A percentile compares a stretch with the other conserved stretches of the same genome.
These are phyloP conservation scores for Limonium bicolor DNA, from an alignment of 148 eudicot genomes.

Conservation along the genomic window DNA sequence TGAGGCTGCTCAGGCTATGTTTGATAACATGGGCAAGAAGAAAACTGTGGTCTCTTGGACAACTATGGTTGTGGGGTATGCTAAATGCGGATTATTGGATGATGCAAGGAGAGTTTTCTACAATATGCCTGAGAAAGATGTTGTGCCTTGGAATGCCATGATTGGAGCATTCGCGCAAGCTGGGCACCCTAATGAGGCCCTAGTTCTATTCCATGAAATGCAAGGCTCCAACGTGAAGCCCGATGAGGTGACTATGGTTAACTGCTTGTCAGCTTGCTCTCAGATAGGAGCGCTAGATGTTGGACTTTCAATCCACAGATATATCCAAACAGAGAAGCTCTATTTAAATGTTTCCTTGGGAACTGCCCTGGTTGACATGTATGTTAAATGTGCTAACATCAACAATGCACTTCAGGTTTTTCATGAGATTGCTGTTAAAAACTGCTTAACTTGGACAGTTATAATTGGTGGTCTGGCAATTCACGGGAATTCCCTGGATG, in stretches of 20 bases:
- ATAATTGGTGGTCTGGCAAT: constrained; percentile 42
- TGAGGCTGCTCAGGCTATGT: constrained; percentile 22
- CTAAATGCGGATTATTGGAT: constrained; percentile 26
- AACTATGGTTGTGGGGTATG: constrained; percentile 41
- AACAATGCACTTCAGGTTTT: constrained; percentile 40
- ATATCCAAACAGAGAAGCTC: constrained; percentile 25
- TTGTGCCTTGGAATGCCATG: constrained; percentile 59
- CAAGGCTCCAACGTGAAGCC: constrained; percentile 20
- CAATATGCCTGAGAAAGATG: constrained; percentile 36
- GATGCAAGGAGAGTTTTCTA: constrained; percentile 33
- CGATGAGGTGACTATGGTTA: constrained; percentile 41
- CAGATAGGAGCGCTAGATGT: constrained; percentile 49
- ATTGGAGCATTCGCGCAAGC: constrained; percentile 52
- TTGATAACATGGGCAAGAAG: constrained; percentile 27
- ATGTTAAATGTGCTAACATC: constrained; percentile 52
- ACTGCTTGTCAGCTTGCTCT: constrained; percentile 48
- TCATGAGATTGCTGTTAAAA: constrained; percentile 23
- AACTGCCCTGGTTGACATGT: constrained; percentile 55
- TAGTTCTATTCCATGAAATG: constrained; percentile 41
- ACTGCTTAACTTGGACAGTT: constrained; percentile 41
- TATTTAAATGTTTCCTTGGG: constrained; percentile 31
- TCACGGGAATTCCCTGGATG: constrained; percentile 40
- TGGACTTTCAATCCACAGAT: constrained; percentile 41
- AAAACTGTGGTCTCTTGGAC: constrained; percentile 52
- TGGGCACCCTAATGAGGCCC: constrained; percentile 28